Evolutionary conservation across 805 yeast species (phyloP).

Genomic region (Tetrapisispora taiwanensis): DNA sequence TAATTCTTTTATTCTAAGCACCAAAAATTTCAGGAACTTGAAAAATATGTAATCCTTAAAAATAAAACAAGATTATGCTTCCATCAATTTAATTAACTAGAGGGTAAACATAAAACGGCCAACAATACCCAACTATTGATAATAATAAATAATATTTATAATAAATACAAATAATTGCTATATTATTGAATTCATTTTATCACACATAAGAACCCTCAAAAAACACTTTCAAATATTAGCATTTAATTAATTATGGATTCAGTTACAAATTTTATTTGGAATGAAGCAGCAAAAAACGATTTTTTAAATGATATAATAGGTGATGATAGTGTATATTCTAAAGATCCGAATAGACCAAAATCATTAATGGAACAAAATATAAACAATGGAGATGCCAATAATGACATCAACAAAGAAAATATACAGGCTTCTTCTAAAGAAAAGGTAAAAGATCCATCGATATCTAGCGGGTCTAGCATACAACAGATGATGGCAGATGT

Average conservation of each 20-base stretch:
- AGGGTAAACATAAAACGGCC: too few species aligned
- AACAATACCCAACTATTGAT: too few species aligned
- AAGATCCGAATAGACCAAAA: conserved; percentile 5
- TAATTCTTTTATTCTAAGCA: too few species aligned
- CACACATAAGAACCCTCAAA: too few species aligned
- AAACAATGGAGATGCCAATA: too few species aligned
- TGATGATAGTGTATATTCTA: not conserved
- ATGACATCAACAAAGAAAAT: not conserved
- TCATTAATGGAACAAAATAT: not conserved
- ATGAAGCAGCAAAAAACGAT: conserved; percentile 13
- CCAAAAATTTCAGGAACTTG: not conserved
- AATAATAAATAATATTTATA: too few species aligned
- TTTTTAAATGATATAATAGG: conserved; percentile 1
- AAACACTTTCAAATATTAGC: not conserved
- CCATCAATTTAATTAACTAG: too few species aligned
- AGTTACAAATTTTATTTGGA: conserved; percentile 23
- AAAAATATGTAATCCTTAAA: not conserved
- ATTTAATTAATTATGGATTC: conserved; percentile 16
- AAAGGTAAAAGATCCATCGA: not conserved
- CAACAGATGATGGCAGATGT: conserved; percentile 48
- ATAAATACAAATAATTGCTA: too few species aligned
- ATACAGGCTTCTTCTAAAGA: not conserved
- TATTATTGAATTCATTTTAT: too few species aligned
- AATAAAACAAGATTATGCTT: too few species aligned
- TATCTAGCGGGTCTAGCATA: conserved; percentile 10